Percentiles rank a stretch among this genome's conserved stretches.
These are phyloP conservation scores for Pleurotus eryngii DNA, from an alignment of 768 basidiomycete species.

Conservation along the genomic window DNA sequence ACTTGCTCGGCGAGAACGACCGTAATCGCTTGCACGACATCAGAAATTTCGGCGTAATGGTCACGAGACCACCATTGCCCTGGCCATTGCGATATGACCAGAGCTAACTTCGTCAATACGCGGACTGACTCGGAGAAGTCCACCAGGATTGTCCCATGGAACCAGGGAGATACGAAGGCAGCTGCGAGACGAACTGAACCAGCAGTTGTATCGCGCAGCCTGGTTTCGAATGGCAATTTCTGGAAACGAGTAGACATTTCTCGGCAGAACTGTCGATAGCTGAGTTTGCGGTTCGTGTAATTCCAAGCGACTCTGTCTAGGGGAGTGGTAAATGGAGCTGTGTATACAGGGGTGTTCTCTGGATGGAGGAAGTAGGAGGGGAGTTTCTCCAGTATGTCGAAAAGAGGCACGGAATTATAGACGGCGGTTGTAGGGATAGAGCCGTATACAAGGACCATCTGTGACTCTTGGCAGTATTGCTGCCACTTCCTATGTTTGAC, in stretches of 20 bases:
- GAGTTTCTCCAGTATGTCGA: slow-evolving; percentile 59
- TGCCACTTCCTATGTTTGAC: slow-evolving; percentile 75
- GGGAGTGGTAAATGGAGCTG: slow-evolving; percentile 20
- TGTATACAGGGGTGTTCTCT: slow-evolving; percentile 20
- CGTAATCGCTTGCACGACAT: slow-evolving; percentile 56
- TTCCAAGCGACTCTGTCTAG: slow-evolving; percentile 47
- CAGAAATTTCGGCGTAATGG: slow-evolving; percentile 53
- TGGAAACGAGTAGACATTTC: slow-evolving; percentile 64
- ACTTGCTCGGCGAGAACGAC: slow-evolving; percentile 66
- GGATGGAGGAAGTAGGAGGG: slow-evolving; percentile 64
- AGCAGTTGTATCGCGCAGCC: slow-evolving; percentile 62
- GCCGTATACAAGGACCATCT: slow-evolving; percentile 70
- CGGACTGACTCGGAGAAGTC: slow-evolving; percentile 32
- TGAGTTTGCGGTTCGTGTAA: slow-evolving; percentile 53
- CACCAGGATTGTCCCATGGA: slow-evolving; percentile 45
- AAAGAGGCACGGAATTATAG: slow-evolving; percentile 66
- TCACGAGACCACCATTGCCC: slow-evolving; percentile 66
- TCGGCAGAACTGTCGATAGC: slow-evolving; percentile 69
- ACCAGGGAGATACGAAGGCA: slow-evolving; percentile 68
- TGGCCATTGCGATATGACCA: slow-evolving; percentile 61
- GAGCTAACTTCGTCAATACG: slow-evolving; percentile 38
- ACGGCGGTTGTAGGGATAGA: slow-evolving; percentile 65
- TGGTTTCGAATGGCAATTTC: slow-evolving; percentile 48
- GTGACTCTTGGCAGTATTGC: slow-evolving; percentile 70
- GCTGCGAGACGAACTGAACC: slow-evolving; percentile 67